A percentile compares a stretch with the other conserved stretches of the same genome.
phyloP scores from a whole-genome alignment of 108 stramenopile species.

The Fistulifera pelliculosa region DNA sequence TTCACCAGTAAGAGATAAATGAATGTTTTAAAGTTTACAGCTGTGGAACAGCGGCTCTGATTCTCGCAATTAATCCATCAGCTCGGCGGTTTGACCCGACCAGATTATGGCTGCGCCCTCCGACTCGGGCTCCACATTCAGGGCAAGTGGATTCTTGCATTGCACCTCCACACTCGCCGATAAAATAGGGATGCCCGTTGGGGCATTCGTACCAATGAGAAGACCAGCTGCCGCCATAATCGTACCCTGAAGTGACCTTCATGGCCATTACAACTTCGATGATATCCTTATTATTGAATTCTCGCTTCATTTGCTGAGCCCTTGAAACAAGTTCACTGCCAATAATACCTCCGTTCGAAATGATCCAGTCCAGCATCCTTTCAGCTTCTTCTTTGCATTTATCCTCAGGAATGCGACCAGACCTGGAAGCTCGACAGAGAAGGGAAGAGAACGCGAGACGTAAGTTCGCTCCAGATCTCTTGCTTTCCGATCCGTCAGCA shows the following conservation, averaged over 20 bases:
- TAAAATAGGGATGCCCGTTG: slow-evolving; percentile 51
- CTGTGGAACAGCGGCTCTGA: too few relatives aligned
- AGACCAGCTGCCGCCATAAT: slow-evolving; percentile 25
- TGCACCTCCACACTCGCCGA: slow-evolving; percentile 43
- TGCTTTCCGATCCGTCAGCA: slow-evolving; percentile 12
- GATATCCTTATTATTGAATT: slow-evolving; percentile 2
- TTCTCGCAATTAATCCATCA: not conserved
- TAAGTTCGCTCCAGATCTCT: not conserved
- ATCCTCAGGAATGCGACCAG: not conserved
- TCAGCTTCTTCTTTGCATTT: not conserved
- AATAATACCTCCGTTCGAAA: not conserved
- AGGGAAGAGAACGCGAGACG: not conserved
- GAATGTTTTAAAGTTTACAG: too few relatives aligned
- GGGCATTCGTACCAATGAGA: slow-evolving; percentile 49
- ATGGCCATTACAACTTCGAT: slow-evolving; percentile 28
- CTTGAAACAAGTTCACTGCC: not conserved
- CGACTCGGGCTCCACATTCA: slow-evolving; percentile 36
- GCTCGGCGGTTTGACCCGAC: slow-evolving; percentile 9
- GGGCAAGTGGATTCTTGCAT: slow-evolving; percentile 26
- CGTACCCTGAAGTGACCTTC: slow-evolving; percentile 21
- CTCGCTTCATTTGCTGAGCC: not conserved
- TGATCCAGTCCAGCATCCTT: not conserved
- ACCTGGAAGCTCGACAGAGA: too few relatives aligned
- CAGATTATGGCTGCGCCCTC: slow-evolving; percentile 25
- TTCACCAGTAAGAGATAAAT: too few relatives aligned